Base-by-base conservation (phyloP, 169 alveolate species). In the Eimeria acervulina region DNA sequence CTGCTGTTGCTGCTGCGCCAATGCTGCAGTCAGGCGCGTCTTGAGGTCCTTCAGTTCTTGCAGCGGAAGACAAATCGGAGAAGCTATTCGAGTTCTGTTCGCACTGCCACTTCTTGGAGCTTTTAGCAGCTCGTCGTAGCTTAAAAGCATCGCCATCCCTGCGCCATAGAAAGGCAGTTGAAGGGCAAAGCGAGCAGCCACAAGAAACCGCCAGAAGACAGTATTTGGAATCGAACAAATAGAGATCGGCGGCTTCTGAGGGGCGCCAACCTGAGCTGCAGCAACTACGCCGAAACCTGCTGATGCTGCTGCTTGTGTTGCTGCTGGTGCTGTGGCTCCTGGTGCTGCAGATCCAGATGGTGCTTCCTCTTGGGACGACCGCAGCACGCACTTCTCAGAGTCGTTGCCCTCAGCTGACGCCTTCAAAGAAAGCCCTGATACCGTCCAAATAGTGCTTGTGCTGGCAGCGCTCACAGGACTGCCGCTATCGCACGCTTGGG, bases 81-180 rank as follows among this genome's bases (percentile, higher is more conserved):
- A 10, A 51, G 90, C 47, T 10, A 81, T 51, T 2, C 51, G 52
- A 7, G 90, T 81, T 31, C 70, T 81, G 28, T 28, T 17, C 7
- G 90, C 90, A n/a, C 90, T 81, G 90, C 90, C 90, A 47, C 90
- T 31, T 26, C 90, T 61, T 23, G 70, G 72, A 7, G 90, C 55
- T 26, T 81, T 44, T 17, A 81, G 90, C n/a, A 81, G 72, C 47
- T 38, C 90, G 47, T 81, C 90, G 44, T 81, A 81, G 42, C 90
- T 81, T 74, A 81, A 13, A 19, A 81, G 90, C 90, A 81, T 36
- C 12, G 70, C 90, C 90, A 81, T 81, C 4, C 42, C 74, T 15
- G 90, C 90, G 21, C 63, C 90, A 44, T 81, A 51, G 59, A 81
- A 81, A 13, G 90, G 90, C 12, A 81, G 26, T 15, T 81, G 90